phyloP scores from a whole-genome alignment of 2,329 filamentous ascomycete species.

The Pseudogymnoascus sp. region DNA sequence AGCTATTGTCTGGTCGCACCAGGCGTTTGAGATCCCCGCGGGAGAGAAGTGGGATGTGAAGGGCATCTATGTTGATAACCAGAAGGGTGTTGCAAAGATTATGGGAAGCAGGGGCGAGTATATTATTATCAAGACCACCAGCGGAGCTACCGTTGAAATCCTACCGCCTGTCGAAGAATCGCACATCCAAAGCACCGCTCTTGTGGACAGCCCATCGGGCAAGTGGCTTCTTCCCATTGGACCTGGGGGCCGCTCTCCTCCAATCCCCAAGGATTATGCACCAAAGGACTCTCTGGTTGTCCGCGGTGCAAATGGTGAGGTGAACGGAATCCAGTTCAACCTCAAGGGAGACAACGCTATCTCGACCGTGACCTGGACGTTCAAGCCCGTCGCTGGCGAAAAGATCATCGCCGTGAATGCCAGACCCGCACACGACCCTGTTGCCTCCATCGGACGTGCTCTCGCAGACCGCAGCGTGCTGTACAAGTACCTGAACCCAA shows the following conservation, averaged over 20 bases:
- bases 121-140: constrained; percentile 46
- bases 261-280: constrained; percentile 39
- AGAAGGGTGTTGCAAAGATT: constrained; percentile 36
- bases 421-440: constrained; percentile 69
- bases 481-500: constrained; percentile 95
- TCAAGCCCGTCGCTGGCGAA: constrained; percentile 59
- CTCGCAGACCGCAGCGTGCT: constrained; percentile 86
- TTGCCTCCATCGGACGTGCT: constrained; percentile 91
- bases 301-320: constrained; percentile 39
- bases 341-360: constrained; percentile 35
- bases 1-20: constrained; percentile 66
- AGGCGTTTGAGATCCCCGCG: constrained; percentile 50
- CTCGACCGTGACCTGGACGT: constrained; percentile 60
- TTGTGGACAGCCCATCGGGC: constrained; percentile 46
- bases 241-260: constrained; percentile 40
- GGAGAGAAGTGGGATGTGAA: constrained; percentile 58
- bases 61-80: constrained; percentile 57
- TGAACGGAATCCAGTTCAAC: constrained; percentile 50
- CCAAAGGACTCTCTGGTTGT: constrained; percentile 50
- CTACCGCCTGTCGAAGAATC: constrained; percentile 35
- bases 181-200: constrained; percentile 40
- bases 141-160: constrained; percentile 43
- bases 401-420: constrained; percentile 61
- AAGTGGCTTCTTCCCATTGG: constrained; percentile 49
- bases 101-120: constrained; percentile 48